These are phyloP conservation scores for Mycena crocata DNA, from an alignment of 768 basidiomycete species.

Conservation along the genomic window DNA sequence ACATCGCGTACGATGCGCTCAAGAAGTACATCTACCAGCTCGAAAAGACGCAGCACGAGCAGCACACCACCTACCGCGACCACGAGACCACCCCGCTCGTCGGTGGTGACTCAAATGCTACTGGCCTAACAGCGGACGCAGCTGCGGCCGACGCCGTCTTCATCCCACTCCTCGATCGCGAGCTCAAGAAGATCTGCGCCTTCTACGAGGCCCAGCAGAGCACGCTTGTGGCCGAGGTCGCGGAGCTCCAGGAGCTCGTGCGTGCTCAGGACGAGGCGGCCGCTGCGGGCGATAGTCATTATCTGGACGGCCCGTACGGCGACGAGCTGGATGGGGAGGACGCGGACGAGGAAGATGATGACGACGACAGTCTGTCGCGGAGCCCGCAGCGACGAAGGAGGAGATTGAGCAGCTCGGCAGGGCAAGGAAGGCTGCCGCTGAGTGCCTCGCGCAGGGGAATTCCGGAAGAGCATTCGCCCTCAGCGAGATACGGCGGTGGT, in stretches of 20 bases:
- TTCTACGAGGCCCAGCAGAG: slow-evolving; percentile 87
- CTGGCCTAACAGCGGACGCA: no score
- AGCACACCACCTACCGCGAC: slow-evolving; percentile 60
- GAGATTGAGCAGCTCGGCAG: slow-evolving; percentile 41
- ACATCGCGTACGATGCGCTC: slow-evolving; percentile 88
- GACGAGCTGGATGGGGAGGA: no score
- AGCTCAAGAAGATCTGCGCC: slow-evolving; percentile 79
- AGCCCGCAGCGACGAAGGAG: slow-evolving; percentile 49
- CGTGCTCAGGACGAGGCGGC: slow-evolving; percentile 69
- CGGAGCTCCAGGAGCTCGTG: slow-evolving; percentile 68
- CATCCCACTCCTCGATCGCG: slow-evolving; percentile 79
- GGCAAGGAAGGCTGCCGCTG: slow-evolving; percentile 23
- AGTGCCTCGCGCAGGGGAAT: no score
- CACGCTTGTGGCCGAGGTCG: slow-evolving; percentile 73
- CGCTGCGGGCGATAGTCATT: slow-evolving; percentile 63
- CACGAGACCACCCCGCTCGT: slow-evolving; percentile 75
- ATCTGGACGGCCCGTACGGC: slow-evolving; percentile 58
- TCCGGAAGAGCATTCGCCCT: no score
- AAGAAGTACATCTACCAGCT: slow-evolving; percentile 90
- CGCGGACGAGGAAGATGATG: slow-evolving; percentile 72
- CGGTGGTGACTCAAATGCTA: slow-evolving; percentile 39
- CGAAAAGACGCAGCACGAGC: slow-evolving; percentile 77
- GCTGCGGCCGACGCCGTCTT: slow-evolving; percentile 74
- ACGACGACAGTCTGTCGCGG: slow-evolving; percentile 46
- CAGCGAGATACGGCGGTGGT: no score